Conservation (phyloP, 2,329 filamentous ascomycete species). For the Pseudofabraea citricarpa region DNA sequence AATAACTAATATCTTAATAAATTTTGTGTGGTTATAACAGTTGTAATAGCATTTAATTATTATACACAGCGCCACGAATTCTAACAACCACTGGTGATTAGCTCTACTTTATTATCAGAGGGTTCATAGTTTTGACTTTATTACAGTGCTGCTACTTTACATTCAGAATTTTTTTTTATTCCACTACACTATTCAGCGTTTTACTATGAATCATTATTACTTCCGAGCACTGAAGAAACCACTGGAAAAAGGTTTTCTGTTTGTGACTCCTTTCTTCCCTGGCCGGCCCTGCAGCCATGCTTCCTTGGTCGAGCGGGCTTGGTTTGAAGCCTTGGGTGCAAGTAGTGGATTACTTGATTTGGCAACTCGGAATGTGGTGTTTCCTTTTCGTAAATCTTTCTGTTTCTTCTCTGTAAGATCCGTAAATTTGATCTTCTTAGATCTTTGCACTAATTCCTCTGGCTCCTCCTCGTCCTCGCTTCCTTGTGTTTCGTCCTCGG, state of each 20-base stretch:
- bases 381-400: constrained; percentile 23
- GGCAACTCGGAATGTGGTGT: constrained; percentile 24
- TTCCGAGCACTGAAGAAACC: constrained; percentile 20
- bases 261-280: constrained; percentile 11
- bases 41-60: no score
- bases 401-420: constrained; percentile 20
- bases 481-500: constrained; percentile 18
- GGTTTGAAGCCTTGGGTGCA: constrained; percentile 21
- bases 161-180: no score
- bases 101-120: no score
- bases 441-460: constrained; percentile 2
- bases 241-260: constrained; percentile 18
- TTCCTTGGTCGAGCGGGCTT: constrained; percentile 22
- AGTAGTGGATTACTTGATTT: constrained; percentile 14
- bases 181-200: no score
- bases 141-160: no score
- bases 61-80: no score
- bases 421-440: constrained; percentile 23
- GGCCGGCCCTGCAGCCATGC: constrained; percentile 21
- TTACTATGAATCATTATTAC: neutral
- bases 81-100: no score
- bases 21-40: no score
- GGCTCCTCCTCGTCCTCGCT: neutral
- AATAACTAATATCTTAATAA: no score
- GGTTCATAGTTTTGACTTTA: no score